Evolutionary conservation across 177 flowering plant genomes (phyloP).

Genomic region (Telopea speciosissima): DNA sequence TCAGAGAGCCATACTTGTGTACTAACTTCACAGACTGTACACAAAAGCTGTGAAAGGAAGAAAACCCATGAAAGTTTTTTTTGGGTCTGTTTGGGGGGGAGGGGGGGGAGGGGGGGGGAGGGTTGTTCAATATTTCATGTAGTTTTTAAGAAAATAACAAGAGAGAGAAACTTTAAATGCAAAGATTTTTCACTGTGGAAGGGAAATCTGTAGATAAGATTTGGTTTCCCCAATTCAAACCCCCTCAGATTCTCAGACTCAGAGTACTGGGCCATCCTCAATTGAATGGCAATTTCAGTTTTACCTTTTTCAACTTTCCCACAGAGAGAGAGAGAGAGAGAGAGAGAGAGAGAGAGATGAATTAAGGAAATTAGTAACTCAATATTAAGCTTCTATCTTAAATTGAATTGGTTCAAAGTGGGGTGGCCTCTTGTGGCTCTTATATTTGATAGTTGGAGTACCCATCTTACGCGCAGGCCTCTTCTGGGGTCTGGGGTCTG

Average conservation of each 20-base stretch:
- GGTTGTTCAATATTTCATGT: no score
- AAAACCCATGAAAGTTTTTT: background rate
- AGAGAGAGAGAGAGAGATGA: background rate
- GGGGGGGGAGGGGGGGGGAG: no score
- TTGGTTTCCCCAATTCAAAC: background rate
- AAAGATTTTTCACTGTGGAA: background rate
- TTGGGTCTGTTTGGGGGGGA: no score
- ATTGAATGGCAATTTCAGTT: background rate
- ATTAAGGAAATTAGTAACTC: no score
- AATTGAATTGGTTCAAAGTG: no score
- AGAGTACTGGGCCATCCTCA: background rate
- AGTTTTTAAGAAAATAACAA: no score
- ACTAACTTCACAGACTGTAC: background rate
- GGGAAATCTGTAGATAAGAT: background rate
- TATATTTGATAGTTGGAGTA: no score
- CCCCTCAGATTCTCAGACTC: background rate
- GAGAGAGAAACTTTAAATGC: background rate
- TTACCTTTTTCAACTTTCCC: background rate
- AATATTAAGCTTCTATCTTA: no score
- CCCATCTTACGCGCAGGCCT: no score
- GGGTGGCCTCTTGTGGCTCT: no score
- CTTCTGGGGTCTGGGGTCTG: no score
- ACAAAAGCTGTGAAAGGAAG: background rate
- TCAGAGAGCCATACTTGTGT: background rate
- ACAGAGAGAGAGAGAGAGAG: background rate